Percentiles rank a stretch among this genome's conserved stretches.
Evolutionary conservation across 192 early-diverging fungal genomes (phyloP).

Genomic region (Coemansia asiatica): DNA sequence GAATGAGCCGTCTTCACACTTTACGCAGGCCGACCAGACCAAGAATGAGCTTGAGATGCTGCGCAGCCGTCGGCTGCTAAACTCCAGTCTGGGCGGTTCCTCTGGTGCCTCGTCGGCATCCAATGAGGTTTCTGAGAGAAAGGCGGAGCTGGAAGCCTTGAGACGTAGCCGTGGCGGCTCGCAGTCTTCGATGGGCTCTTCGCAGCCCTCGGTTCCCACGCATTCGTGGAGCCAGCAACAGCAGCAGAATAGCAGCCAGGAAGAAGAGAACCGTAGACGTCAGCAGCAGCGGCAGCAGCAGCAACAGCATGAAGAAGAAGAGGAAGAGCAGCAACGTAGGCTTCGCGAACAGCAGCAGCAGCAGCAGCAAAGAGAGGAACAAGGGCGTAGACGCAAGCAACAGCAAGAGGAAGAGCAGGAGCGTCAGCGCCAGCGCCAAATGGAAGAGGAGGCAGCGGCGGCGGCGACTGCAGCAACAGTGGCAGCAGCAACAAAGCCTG

Average conservation of each 20-base stretch:
- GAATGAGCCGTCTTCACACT: slow-evolving; percentile 32
- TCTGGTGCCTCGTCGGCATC: neutral
- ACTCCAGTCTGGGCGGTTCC: slow-evolving; percentile 26
- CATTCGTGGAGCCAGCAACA: slow-evolving; percentile 44
- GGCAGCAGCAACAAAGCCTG: neutral
- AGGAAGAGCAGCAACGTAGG: slow-evolving; percentile 21
- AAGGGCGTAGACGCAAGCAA: slow-evolving; percentile 8
- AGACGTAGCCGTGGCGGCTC: slow-evolving; percentile 36
- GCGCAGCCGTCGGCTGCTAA: slow-evolving; percentile 46
- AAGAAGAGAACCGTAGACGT: slow-evolving; percentile 23
- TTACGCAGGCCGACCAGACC: slow-evolving; percentile 54
- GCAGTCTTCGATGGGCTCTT: slow-evolving; percentile 17
- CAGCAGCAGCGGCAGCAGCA: slow-evolving; percentile 39
- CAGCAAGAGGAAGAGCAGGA: slow-evolving; percentile 27
- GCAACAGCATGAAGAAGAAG: too few relatives aligned
- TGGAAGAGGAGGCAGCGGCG: slow-evolving; percentile 47
- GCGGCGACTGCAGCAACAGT: slow-evolving; percentile 21
- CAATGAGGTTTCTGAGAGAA: slow-evolving; percentile 26
- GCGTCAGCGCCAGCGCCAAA: slow-evolving; percentile 26
- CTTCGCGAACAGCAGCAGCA: slow-evolving; percentile 24
- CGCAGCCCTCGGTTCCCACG: slow-evolving; percentile 23
- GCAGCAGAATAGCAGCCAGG: slow-evolving; percentile 18
- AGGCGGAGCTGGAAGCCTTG: slow-evolving; percentile 47
- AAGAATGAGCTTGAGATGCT: slow-evolving; percentile 54
- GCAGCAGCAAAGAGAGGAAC: slow-evolving; percentile 22